Conservation (phyloP, 2,329 filamentous ascomycete genomes). For the Phialophora expanda region DNA sequence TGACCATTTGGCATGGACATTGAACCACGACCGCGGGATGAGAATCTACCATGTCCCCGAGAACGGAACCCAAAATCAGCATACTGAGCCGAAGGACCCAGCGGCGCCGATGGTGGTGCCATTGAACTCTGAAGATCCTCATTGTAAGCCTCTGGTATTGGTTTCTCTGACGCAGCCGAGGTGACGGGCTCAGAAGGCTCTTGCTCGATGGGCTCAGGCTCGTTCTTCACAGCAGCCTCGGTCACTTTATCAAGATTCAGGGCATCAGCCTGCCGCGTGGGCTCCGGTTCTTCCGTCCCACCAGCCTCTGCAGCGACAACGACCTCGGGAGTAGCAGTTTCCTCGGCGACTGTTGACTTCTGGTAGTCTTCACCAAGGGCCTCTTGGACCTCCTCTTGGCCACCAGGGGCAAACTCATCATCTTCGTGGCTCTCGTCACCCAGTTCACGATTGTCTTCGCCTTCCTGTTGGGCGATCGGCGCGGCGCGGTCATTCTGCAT, state of each 20-base stretch:
- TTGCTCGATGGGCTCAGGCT: constrained; percentile 7
- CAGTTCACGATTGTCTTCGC: constrained; percentile 24
- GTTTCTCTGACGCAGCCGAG: constrained; percentile 25
- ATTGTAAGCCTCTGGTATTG: constrained; percentile 38
- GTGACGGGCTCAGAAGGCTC: constrained; percentile 2
- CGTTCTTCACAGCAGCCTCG: constrained; percentile 10
- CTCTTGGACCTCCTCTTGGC: constrained; percentile 45
- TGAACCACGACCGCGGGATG: constrained; percentile 47
- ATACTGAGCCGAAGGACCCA: constrained; percentile 42
- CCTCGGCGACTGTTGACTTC: constrained; percentile 23
- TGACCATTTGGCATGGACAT: constrained; percentile 42
- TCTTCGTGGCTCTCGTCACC: constrained; percentile 39
- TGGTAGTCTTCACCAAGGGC: constrained; percentile 39
- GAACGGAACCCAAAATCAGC: constrained; percentile 36
- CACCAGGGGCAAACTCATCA: constrained; percentile 45
- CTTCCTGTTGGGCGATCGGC: constrained; percentile 31
- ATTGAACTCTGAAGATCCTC: constrained; percentile 39
- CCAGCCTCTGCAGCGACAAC: constrained; percentile 14
- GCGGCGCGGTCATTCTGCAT: constrained; percentile 15
- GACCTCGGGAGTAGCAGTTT: constrained; percentile 19
- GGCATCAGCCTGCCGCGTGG: constrained; percentile 18
- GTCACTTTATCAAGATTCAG: constrained; percentile 12
- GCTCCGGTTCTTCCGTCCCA: constrained; percentile 23
- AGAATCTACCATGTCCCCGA: constrained; percentile 53
- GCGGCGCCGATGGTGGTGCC: constrained; percentile 43